Conservation (phyloP, 495 filamentous ascomycete genomes). For the Penicillium lagena region DNA sequence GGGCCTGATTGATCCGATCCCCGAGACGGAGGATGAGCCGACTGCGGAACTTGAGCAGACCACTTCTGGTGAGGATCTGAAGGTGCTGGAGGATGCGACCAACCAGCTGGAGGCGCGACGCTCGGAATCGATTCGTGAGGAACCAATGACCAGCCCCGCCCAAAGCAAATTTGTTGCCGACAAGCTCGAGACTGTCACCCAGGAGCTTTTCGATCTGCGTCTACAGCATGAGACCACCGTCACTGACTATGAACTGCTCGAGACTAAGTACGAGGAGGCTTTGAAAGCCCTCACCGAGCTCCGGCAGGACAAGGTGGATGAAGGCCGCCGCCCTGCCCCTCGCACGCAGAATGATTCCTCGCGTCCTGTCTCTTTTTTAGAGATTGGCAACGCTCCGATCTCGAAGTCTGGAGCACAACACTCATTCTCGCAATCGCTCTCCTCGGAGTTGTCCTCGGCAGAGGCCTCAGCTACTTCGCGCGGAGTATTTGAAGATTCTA, state of each 20-base stretch:
- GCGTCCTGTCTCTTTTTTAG: slow-evolving; percentile 90
- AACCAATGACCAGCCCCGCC: slow-evolving; percentile 57
- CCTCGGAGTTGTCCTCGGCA: slow-evolving; percentile 91
- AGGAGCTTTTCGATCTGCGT: slow-evolving; percentile 85
- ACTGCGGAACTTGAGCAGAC: slow-evolving; percentile 8
- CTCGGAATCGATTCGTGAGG: slow-evolving; percentile 10
- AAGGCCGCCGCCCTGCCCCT: slow-evolving; percentile 60
- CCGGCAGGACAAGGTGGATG: slow-evolving; percentile 74
- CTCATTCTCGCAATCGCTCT: slow-evolving; percentile 90
- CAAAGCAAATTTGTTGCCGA: slow-evolving; percentile 84
- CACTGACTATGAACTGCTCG: slow-evolving; percentile 73
- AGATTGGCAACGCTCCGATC: slow-evolving; percentile 61
- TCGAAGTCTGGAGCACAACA: slow-evolving; percentile 70
- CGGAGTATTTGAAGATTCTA: slow-evolving; percentile 50
- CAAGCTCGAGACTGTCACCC: slow-evolving; percentile 85
- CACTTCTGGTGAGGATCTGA: slow-evolving; percentile 18
- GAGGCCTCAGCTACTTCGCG: slow-evolving; percentile 70
- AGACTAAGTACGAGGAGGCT: slow-evolving; percentile 86
- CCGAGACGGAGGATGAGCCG: slow-evolving; percentile 36
- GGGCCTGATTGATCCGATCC: slow-evolving; percentile 43
- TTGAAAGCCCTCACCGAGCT: slow-evolving; percentile 73
- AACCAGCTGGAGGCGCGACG: slow-evolving; percentile 20
- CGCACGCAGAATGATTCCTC: slow-evolving; percentile 46
- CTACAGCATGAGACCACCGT: slow-evolving; percentile 84
- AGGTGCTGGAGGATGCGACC: slow-evolving; percentile 24